phyloP scores from a whole-genome alignment of 768 basidiomycete species.

The Chiua virens region DNA sequence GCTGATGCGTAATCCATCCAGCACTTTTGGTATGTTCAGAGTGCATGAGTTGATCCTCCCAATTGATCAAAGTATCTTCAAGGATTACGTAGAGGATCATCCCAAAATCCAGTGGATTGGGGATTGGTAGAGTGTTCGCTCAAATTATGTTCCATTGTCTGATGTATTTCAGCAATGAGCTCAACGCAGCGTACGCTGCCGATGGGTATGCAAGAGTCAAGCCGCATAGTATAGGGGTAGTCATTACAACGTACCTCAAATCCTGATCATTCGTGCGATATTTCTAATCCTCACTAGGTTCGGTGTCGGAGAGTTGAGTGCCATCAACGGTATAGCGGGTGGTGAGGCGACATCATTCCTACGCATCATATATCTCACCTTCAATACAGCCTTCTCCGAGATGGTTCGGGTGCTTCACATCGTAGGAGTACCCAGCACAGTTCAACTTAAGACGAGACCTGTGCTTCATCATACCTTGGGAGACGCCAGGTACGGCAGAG shows the following conservation, averaged over 20 bases:
- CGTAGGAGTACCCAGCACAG: slow-evolving; percentile 77
- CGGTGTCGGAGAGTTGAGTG: slow-evolving; percentile 92
- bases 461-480: slow-evolving; percentile 89
- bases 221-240: slow-evolving; percentile 64
- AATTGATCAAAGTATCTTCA: not conserved
- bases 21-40: slow-evolving; percentile 28
- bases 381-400: slow-evolving; percentile 66
- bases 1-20: slow-evolving; percentile 14
- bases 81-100: slow-evolving; percentile 85
- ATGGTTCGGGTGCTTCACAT: slow-evolving; percentile 90
- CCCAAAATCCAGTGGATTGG: slow-evolving; percentile 83
- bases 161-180: slow-evolving; percentile 58
- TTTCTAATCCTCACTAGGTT: slow-evolving; percentile 46
- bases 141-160: not conserved
- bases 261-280: not conserved
- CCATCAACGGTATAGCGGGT: slow-evolving; percentile 82
- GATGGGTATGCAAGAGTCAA: slow-evolving; percentile 93
- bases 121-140: slow-evolving; percentile 54
- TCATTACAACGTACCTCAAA: slow-evolving; percentile 69
- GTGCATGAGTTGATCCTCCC: not conserved
- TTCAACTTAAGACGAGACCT: slow-evolving; percentile 67
- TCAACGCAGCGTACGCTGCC: slow-evolving; percentile 88
- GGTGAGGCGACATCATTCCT: slow-evolving; percentile 36
- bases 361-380: not conserved
- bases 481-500: slow-evolving; percentile 56